phyloP scores from a whole-genome alignment of 2,329 filamentous ascomycete genomes.

The Elsinoe necatrix region DNA sequence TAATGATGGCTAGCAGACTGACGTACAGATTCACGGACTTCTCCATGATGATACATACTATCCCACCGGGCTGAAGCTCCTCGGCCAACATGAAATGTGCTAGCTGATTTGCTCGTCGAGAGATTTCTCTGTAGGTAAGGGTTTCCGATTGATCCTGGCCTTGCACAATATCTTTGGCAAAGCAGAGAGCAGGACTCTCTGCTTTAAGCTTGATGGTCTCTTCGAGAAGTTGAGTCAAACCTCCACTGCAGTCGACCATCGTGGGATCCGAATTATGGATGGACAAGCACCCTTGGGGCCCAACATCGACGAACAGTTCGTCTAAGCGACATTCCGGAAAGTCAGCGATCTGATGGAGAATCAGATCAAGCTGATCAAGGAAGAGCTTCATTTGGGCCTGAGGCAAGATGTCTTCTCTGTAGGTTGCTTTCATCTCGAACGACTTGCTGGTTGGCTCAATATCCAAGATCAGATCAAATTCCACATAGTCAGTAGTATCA shows the following conservation, averaged over 20 bases:
- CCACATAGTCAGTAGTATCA: constrained; percentile 60
- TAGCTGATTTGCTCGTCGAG: constrained; percentile 54
- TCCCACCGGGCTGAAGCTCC: constrained; percentile 44
- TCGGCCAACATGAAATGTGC: constrained; percentile 47
- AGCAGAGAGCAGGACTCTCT: constrained; percentile 53
- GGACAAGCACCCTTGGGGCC: constrained; percentile 26
- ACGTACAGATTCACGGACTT: constrained; percentile 67
- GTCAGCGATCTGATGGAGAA: constrained; percentile 40
- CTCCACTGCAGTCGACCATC: constrained; percentile 20
- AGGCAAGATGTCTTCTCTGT: constrained; percentile 47
- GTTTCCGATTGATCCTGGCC: constrained; percentile 31
- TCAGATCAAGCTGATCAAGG: constrained; percentile 50
- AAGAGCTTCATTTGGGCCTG: constrained; percentile 49
- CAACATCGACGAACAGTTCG: constrained; percentile 26
- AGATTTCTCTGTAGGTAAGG: constrained; percentile 58
- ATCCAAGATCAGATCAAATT: constrained; percentile 69
- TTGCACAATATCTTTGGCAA: constrained; percentile 43
- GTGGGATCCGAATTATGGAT: constrained; percentile 35
- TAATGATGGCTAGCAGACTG: constrained; percentile 64
- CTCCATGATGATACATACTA: constrained; percentile 68
- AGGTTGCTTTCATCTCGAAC: constrained; percentile 49
- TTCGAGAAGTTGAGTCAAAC: constrained; percentile 45
- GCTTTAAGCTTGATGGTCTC: constrained; percentile 42
- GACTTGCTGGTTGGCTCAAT: constrained; percentile 52
- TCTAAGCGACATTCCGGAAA: constrained; percentile 29